These are phyloP conservation scores for Pelargonium citronellum DNA, from an alignment of 441 rosid species.

Conservation along the genomic window DNA sequence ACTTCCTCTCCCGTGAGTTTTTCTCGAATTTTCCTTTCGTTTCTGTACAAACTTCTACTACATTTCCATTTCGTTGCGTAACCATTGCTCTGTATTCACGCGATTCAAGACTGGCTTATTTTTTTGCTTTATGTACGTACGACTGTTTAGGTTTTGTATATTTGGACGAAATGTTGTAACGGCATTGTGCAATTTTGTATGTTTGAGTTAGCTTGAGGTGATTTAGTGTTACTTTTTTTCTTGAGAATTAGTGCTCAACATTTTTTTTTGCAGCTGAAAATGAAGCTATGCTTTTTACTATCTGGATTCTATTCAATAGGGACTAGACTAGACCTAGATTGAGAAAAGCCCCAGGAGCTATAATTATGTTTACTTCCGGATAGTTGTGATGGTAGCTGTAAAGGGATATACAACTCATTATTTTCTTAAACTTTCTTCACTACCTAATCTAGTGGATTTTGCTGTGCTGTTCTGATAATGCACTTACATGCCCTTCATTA, in stretches of 20 bases:
- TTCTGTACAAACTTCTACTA: not conserved
- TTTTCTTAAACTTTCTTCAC: not conserved
- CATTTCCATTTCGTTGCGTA: not conserved
- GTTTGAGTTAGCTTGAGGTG: conserved; percentile 1
- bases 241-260: not conserved
- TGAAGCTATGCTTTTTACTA: no score
- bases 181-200: not conserved
- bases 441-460: no score
- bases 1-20: conserved; percentile 76
- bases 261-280: no score
- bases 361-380: no score
- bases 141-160: not conserved
- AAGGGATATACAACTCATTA: no score
- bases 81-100: not conserved
- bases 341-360: no score
- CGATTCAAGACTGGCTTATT: not conserved
- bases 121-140: not conserved
- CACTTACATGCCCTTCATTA: no score
- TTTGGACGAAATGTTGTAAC: not conserved
- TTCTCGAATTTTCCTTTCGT: not conserved
- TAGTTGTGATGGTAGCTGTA: no score
- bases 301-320: no score
- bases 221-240: not conserved
- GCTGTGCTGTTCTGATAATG: no score
- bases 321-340: no score